phyloP scores from a whole-genome alignment of 169 alveolate species.

The Plasmodium relictum region DNA sequence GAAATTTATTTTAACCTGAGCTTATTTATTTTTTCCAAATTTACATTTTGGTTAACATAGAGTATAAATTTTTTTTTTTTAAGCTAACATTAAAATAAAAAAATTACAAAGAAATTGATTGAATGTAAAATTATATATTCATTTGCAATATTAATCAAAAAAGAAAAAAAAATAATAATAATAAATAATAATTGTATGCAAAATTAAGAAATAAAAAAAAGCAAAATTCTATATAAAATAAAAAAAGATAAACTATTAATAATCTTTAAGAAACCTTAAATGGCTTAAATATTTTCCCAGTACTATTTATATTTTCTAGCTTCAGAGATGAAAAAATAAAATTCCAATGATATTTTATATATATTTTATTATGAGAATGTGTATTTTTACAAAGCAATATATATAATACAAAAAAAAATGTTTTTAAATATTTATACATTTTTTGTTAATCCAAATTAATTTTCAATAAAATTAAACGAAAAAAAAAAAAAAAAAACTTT shows the following conservation, averaged over 20 bases:
- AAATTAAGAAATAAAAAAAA: background rate
- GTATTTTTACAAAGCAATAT: constrained; percentile 38
- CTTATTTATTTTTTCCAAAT: constrained; percentile 64
- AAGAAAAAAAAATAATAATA: background rate
- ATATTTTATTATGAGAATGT: constrained; percentile 27
- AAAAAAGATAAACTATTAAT: background rate
- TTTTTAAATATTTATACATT: constrained; percentile 39
- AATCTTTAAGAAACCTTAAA: constrained; percentile 21
- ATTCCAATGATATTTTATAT: constrained; percentile 18
- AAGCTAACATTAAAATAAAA: constrained; percentile 14
- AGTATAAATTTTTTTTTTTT: constrained; percentile 23
- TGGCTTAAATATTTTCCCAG: constrained; percentile 2
- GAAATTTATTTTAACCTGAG: constrained; percentile 38
- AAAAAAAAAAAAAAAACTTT: constrained; percentile 4
- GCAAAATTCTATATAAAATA: background rate
- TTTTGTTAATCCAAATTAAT: constrained; percentile 18
- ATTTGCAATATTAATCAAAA: background rate
- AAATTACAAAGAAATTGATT: constrained; percentile 7
- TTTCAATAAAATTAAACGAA: constrained; percentile 5
- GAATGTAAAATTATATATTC: background rate
- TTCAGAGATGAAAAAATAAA: constrained; percentile 27
- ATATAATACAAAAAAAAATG: constrained; percentile 45
- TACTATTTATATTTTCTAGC: constrained; percentile 2
- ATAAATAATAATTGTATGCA: background rate
- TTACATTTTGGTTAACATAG: constrained; percentile 22